Base-by-base conservation (phyloP, 2,329 filamentous ascomycete genomes). In the Cyphellophora europaea region DNA sequence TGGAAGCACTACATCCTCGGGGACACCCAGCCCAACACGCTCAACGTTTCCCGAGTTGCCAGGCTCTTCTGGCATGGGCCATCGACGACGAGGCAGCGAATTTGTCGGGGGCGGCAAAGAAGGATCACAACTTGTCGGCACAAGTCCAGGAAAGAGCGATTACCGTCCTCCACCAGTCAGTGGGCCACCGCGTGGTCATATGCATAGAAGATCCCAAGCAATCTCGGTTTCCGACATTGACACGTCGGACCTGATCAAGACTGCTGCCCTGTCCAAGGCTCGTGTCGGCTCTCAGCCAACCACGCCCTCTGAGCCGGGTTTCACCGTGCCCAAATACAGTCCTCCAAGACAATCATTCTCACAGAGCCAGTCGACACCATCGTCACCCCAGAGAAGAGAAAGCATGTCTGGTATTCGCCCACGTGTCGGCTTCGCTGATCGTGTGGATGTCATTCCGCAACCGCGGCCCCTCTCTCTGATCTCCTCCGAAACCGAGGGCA, bases 401-500 rank as follows among this genome's bases (percentile, higher is more conserved):
- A 36, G 52, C 51, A 44, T 52, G 50, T 37, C 53, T 33, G 38
- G 37, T 54, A 55, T 41, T 57, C 52, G 57, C 40, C 72, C 77
- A 27, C 70, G 82, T 10, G 86, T 93, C 30, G 83, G 82, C 1
- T 93, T 93, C 52, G 86, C 83, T 1, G 86, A 93, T 44, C 82
- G 76, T 8, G 68, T 93, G 17, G 84, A 93, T 55, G 87, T 82
- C 43, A 88, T 88, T 48, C 82, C 82, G 4, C n/a, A n/a, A n/a
- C n/a, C 21, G 8, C 74, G 85, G 8, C 87, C 88, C 1, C 61
- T 93, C 12, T 94, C 88, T 2, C 67, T 88, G 13, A 77, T 93
- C 11, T 93, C 86, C 2, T 88, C 79, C 13, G 86, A 91, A 54
- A 86, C 84, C 0, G 80, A 85, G 30, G 87, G 79, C 52, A 91